Evolutionary conservation across 768 basidiomycete species (phyloP).

Genomic region (Cystobasidium tubakii): DNA sequence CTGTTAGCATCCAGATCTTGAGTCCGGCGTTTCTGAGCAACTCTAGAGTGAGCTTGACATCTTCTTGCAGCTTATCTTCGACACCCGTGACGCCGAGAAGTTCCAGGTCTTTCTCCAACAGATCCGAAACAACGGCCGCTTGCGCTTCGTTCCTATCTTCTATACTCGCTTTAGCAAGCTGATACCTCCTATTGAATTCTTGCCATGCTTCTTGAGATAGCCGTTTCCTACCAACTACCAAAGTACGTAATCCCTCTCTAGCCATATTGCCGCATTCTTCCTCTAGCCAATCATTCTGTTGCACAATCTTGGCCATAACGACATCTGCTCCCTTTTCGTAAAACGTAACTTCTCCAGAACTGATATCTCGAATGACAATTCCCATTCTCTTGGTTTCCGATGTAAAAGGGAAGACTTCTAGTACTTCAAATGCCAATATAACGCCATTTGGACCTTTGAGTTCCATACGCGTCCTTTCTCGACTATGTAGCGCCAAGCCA

Average conservation of each 20-base stretch:
- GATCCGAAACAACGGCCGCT: constrained; percentile 64
- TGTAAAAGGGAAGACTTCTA: constrained; percentile 95
- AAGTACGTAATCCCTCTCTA: constrained; percentile 83
- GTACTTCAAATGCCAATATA: constrained; percentile 68
- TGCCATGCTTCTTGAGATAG: constrained; percentile 64
- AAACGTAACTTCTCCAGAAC: constrained; percentile 74
- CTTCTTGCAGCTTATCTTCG: constrained; percentile 96
- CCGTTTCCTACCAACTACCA: constrained; percentile 81
- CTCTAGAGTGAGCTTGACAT: constrained; percentile 88
- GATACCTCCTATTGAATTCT: constrained; percentile 66
- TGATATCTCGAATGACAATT: constrained; percentile 77
- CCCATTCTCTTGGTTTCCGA: constrained; percentile 99
- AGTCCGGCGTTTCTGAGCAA: constrained; percentile 88
- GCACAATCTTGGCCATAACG: constrained; percentile 93
- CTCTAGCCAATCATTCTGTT: constrained; percentile 96
- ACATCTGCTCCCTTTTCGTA: constrained; percentile 96
- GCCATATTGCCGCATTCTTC: constrained; percentile 99
- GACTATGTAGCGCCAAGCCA: constrained; percentile 77
- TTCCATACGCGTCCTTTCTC: constrained; percentile 85
- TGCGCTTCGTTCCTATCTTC: constrained; percentile 75
- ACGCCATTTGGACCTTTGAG: constrained; percentile 66
- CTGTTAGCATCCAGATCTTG: constrained; percentile 99
- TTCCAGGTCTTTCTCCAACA: constrained; percentile 83
- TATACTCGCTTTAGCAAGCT: constrained; percentile 69
- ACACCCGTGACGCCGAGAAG: constrained; percentile 93